Evolutionary conservation across 2,329 filamentous ascomycete genomes (phyloP).

Genomic region (Rosellinia necatrix): DNA sequence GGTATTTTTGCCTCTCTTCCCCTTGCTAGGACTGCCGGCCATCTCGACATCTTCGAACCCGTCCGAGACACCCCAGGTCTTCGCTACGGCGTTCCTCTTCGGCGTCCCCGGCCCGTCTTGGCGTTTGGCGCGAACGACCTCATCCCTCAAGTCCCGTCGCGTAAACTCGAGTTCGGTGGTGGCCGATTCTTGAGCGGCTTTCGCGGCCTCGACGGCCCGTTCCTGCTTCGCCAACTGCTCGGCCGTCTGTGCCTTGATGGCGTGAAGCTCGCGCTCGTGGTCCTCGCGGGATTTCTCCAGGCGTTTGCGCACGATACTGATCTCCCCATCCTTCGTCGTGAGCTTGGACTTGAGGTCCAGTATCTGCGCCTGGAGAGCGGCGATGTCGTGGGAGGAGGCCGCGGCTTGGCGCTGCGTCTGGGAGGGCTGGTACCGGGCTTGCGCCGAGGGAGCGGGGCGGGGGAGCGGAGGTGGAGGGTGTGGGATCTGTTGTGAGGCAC

Average conservation of each 20-base stretch:
- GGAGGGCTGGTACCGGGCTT: slow-evolving; percentile 43
- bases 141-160: slow-evolving; percentile 71
- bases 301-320: slow-evolving; percentile 74
- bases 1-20: slow-evolving; percentile 48
- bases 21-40: slow-evolving; percentile 58
- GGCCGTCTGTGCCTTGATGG: slow-evolving; percentile 65
- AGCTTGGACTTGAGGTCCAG: slow-evolving; percentile 60
- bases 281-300: slow-evolving; percentile 64
- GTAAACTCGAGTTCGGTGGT: slow-evolving; percentile 74
- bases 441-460: slow-evolving; percentile 36
- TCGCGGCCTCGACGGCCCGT: slow-evolving; percentile 66
- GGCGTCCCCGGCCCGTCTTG: slow-evolving; percentile 59
- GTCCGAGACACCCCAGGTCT: slow-evolving; percentile 66
- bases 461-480: slow-evolving; percentile 41
- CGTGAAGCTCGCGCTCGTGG: slow-evolving; percentile 65
- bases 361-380: slow-evolving; percentile 57
- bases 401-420: slow-evolving; percentile 36
- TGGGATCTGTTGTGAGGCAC: slow-evolving; percentile 25
- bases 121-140: slow-evolving; percentile 50
- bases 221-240: slow-evolving; percentile 69
- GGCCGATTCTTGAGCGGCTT: slow-evolving; percentile 66
- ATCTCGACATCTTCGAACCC: slow-evolving; percentile 75
- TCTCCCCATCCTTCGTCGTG: slow-evolving; percentile 70
- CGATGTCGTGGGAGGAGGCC: slow-evolving; percentile 45
- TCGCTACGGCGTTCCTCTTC: slow-evolving; percentile 60